Evolutionary conservation across 768 basidiomycete species (phyloP), one percentile per base, ranked within the genome.

Genomic region (Boletus patriciae): DNA sequence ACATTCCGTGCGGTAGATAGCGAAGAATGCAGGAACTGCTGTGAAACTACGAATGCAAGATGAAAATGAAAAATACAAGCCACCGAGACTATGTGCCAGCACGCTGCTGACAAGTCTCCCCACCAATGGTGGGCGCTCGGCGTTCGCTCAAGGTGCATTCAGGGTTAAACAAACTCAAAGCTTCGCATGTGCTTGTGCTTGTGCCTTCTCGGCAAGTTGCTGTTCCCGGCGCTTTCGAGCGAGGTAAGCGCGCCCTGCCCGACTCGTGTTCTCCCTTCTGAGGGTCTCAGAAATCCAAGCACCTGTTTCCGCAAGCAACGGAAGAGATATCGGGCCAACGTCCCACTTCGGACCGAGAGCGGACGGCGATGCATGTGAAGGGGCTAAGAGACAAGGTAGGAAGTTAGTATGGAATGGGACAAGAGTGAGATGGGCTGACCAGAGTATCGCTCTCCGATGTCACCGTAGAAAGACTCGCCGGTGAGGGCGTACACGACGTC

Each of bases 401-500:
- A 38, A 21, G 41, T 62, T 5, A 60, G 38, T 13, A 18, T 29
- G 6, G 19, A 15, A 16, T 36, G 6, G 10, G 29, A 13, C 10
- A 16, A 50, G 25, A 13, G 12, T 18, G 25, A 33, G 6, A 13
- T 36, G 15, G n/a, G 18, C 68, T 40, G 37, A 70, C 69, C 57
- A 46, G 58, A 49, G 50, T 62, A 52, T 36, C 62, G 50, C 46
- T 67, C 59, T 40, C 83, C 85, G 1, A 65, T 58, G 64, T 75
- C 5, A 83, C 84, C 5, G 76, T 80, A 69, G 84, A 85, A 45
- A 74, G 78, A 11, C 85, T 87, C 49, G 74, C 85, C 62, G 78
- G 81, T 59, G 9, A 98, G 79, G 0, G 90, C 88, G 60, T 97
- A 94, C 10, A 96, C 77, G 1, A 96, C 83, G 62, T 96, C 91